phyloP scores from a whole-genome alignment of 2,329 filamentous ascomycete species.

The Biscogniauxia marginata region DNA sequence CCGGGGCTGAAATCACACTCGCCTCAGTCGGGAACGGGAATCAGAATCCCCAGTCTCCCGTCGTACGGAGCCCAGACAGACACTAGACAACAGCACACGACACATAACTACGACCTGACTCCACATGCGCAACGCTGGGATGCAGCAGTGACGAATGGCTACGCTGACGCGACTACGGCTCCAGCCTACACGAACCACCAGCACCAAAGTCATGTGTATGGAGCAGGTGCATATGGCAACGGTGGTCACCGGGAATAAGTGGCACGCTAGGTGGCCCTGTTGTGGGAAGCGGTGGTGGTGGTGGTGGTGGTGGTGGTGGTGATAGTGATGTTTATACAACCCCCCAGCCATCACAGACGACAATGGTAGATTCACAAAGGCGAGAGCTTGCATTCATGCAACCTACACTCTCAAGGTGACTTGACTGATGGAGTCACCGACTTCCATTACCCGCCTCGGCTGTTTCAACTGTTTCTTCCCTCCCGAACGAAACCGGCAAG shows the following conservation, averaged over 20 bases:
- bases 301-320: no score
- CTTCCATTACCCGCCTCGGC: neutral
- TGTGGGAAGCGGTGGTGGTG: no score
- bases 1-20: conserved; percentile 39
- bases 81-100: conserved; percentile 33
- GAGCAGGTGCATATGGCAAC: conserved; percentile 41
- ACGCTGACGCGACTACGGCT: conserved; percentile 26
- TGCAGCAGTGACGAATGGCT: conserved; percentile 25
- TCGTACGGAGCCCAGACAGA: conserved; percentile 39
- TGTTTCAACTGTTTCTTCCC: neutral
- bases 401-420: neutral
- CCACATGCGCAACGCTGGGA: conserved; percentile 34
- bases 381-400: neutral
- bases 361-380: neutral
- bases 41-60: conserved; percentile 37
- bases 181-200: conserved; percentile 30
- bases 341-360: neutral
- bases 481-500: neutral
- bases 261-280: neutral
- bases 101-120: conserved; percentile 36
- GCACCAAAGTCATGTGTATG: conserved; percentile 43
- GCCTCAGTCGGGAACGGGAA: conserved; percentile 30
- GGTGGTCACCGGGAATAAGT: conserved; percentile 42
- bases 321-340: neutral
- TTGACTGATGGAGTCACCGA: no score